phyloP scores from a whole-genome alignment of 768 basidiomycete genomes.

The Trametes sanguinea region DNA sequence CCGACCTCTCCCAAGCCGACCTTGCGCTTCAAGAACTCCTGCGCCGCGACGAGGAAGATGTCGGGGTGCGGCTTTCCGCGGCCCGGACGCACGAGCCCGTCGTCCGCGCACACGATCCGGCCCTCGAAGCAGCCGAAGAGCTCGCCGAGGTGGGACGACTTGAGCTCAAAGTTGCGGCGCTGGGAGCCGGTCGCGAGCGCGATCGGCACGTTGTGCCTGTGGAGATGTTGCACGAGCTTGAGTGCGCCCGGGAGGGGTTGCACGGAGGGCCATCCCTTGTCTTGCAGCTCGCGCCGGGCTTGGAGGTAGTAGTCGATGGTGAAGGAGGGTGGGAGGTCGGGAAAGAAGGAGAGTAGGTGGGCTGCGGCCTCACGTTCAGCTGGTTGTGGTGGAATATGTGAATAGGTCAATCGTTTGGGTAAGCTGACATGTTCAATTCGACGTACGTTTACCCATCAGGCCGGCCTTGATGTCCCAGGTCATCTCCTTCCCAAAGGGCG shows the following conservation, averaged over 20 bases:
- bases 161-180: constrained; percentile 64
- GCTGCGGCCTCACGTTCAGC: constrained; percentile 65
- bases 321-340: constrained; percentile 58
- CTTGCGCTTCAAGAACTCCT: constrained; percentile 51
- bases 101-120: constrained; percentile 73
- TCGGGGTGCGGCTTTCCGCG: constrained; percentile 82
- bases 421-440: not conserved
- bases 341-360: constrained; percentile 78
- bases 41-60: constrained; percentile 76
- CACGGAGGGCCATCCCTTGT: constrained; percentile 67
- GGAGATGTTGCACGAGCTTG: constrained; percentile 71
- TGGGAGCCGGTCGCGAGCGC: constrained; percentile 80
- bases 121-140: constrained; percentile 72
- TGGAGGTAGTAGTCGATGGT: constrained; percentile 59
- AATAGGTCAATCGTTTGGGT: not conserved
- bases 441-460: constrained; percentile 81
- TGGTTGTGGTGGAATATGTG: constrained; percentile 28
- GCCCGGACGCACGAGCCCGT: constrained; percentile 45
- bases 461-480: constrained; percentile 90
- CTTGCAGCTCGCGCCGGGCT: constrained; percentile 59
- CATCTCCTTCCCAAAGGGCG: constrained; percentile 71
- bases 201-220: constrained; percentile 68
- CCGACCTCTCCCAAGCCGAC: constrained; percentile 52
- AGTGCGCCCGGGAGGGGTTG: constrained; percentile 71
- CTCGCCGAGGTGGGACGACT: constrained; percentile 59